Evolutionary conservation across 441 rosid genomes (phyloP).

Genomic region (Arabidopsis hybrid): DNA sequence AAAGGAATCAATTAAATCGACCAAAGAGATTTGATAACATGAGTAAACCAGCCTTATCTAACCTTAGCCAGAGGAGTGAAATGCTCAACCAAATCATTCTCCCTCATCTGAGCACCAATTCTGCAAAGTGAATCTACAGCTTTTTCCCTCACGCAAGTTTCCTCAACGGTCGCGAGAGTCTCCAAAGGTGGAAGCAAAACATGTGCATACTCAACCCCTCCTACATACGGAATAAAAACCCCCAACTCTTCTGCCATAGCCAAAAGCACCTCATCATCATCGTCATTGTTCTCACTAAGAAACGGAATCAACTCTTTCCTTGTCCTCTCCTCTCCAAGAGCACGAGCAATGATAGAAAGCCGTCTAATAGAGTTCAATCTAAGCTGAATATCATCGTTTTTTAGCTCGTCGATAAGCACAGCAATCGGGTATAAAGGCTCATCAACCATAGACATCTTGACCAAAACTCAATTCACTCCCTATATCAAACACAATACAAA

Average conservation of each 20-base stretch:
- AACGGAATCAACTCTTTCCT: conserved; percentile 89
- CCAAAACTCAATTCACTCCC: not conserved
- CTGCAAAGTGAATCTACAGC: conserved; percentile 87
- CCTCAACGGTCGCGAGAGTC: conserved; percentile 84
- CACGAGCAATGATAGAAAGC: conserved; percentile 91
- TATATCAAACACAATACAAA: conserved; percentile 10
- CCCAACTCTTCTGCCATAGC: conserved; percentile 95
- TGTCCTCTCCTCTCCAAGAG: conserved; percentile 91
- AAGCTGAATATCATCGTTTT: conserved; percentile 91
- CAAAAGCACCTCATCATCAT: conserved; percentile 91
- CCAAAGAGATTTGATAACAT: not conserved
- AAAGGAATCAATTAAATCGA: not conserved
- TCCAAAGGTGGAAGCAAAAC: conserved; percentile 83
- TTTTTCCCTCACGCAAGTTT: conserved; percentile 89
- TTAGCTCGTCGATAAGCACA: conserved; percentile 82
- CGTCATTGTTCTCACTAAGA: conserved; percentile 91
- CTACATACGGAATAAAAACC: conserved; percentile 83
- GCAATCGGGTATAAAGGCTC: conserved; percentile 92
- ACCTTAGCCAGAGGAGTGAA: conserved; percentile 89
- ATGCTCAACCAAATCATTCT: conserved; percentile 74
- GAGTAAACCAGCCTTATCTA: conserved; percentile 15
- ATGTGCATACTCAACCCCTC: conserved; percentile 82
- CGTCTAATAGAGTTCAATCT: conserved; percentile 82
- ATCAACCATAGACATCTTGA: conserved; percentile 69
- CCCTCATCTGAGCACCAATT: conserved; percentile 90